Conservation (phyloP, 2,329 filamentous ascomycete species). For the Immersiporthe knoxdaviesiana region DNA sequence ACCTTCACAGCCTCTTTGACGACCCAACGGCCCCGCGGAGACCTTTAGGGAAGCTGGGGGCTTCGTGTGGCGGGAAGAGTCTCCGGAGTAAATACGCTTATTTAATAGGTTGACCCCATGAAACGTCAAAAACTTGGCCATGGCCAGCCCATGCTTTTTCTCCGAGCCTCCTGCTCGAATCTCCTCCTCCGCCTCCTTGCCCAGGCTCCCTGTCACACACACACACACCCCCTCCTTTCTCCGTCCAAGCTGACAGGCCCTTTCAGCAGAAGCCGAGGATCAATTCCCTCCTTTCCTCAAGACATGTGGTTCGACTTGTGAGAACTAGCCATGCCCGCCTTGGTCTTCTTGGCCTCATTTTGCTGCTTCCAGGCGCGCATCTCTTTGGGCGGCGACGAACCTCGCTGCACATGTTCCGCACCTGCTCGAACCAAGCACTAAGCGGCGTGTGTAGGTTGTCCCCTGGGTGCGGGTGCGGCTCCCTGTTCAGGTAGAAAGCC, state of each 20-base stretch:
- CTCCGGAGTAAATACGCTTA: not conserved
- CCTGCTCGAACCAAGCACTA: not conserved
- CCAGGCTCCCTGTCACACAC: no score
- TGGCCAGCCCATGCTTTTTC: not conserved
- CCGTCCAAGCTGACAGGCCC: not conserved
- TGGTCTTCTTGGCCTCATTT: not conserved
- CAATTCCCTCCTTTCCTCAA: not conserved
- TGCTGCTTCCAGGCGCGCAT: no score
- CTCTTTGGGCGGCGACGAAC: not conserved
- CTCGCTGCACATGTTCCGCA: not conserved
- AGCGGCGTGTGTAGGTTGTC: not conserved
- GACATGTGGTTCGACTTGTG: not conserved
- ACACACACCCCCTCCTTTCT: no score
- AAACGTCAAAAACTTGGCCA: slow-evolving; percentile 1
- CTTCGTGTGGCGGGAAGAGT: not conserved
- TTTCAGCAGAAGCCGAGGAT: not conserved
- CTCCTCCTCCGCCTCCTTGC: not conserved
- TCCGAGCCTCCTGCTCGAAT: not conserved
- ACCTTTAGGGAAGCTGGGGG: slow-evolving; percentile 1
- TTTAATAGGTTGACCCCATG: not conserved
- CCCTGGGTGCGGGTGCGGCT: not conserved
- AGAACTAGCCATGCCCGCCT: not conserved
- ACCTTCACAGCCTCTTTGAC: no score
- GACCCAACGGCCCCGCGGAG: not conserved
- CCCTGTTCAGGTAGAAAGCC: not conserved